Base-by-base conservation (phyloP, 768 basidiomycete species). In the Suillus decipiens region DNA sequence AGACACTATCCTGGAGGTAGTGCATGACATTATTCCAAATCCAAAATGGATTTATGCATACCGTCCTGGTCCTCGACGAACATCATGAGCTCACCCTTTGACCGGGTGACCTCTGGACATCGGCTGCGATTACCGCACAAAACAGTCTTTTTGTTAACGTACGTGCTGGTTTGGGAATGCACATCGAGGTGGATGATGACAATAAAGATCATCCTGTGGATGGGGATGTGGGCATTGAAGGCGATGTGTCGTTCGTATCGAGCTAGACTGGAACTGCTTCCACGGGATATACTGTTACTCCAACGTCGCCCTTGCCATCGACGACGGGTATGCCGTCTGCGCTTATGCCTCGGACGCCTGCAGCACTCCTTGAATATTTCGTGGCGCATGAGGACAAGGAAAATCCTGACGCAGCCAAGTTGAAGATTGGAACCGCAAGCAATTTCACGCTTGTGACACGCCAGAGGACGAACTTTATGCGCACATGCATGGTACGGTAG, bases 41-140 rank as follows among this genome's bases (percentile, higher is more conserved):
- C 42, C 19, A 42, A n/a, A 42, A 42, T 42, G 78, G 78, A n/a
- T 75, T 79, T 42, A 76, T 79, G 9, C 67, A 73, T 37, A 73
- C 78, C 17, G 70, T 76, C 55, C 61, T 79, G 36, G 75, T 75
- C 7, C 77, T 78, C 67, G 74, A 73, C 43, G 67, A 73, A 19
- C 76, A 79, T 50, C 72, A 72, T 2, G 67, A 43, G 10, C 70
- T 12, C 67, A 81, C 22, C 60, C 75, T 24, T 67, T 79, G 22
- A 79, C 79, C 19, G 2, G 68, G 75, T 2, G 83, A 84, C 67
- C 75, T 84, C 41, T 84, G 83, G 75, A 69, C 71, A 17, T 42
- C 19, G 42, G 19, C 39, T 28, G 28, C 28, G n/a, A n/a, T n/a
- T n/a, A n/a, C n/a, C n/a, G n/a, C n/a, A n/a, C n/a, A n/a, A n/a